Base-by-base conservation (phyloP, 2,329 filamentous ascomycete species). In the Cladosporium sp. region DNA sequence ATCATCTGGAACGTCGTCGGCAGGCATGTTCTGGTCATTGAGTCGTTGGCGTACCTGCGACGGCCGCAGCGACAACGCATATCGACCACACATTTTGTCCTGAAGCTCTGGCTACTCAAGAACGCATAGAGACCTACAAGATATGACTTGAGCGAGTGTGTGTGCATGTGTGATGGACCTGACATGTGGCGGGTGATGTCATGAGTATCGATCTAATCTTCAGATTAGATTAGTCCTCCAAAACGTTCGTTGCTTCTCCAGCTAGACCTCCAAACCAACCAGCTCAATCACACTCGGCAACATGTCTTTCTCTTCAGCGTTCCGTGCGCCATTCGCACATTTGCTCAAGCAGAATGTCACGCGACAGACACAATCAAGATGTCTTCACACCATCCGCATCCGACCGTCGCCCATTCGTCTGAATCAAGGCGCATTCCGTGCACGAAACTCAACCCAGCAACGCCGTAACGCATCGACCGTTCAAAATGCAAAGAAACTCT, bases 11-110 rank as follows among this genome's bases (percentile, higher is more conserved):
- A 83, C 85, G 59, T 91, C 84, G 14, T 68, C 67, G 2, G 90
- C 85, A 2, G 81, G 82, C 84, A 96, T 89, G 61, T 87, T 80
- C 66, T 91, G 83, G 37, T 91, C 81, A 67, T 89, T 82, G 6
- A 97, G 79, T 71, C 88, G 86, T 58, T 81, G 83, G 55, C 88
- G 87, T 59, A 96, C 82, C 70, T 91, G 88, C 22, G 86, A 88
- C 37, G 90, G 87, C 62, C 90, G 84, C 58, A 73, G 65, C 19
- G 61, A 64, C 62, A 89, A 71, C 20, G 80, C 84, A 70, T 89
- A 89, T 60, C 87, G 79, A 17, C 87, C 87, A 70, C 87, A 89
- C 87, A 89, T 89, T 9, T 6, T 25, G 25, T 6, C 3, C 6
- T 6, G 25, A 25, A 6, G 3, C 3, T 25, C 25, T 25, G 3